These are phyloP conservation scores for Closterium sp. DNA, from an alignment of 139 green algal species.

Conservation along the genomic window DNA sequence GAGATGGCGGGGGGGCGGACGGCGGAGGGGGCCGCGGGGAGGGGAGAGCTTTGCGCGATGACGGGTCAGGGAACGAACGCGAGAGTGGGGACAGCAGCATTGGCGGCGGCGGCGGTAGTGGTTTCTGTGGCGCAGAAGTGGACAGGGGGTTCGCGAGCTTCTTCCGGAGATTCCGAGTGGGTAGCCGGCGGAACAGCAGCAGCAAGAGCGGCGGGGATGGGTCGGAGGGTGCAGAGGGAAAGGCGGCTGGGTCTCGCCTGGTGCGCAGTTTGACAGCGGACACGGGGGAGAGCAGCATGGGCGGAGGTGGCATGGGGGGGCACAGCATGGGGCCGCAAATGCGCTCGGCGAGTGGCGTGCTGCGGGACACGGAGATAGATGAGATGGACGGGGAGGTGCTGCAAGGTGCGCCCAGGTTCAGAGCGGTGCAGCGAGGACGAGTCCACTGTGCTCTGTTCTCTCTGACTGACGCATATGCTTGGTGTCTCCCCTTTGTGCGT, in stretches of 20 bases:
- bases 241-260: background rate
- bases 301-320: background rate
- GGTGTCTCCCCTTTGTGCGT: no score
- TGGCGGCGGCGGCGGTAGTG: background rate
- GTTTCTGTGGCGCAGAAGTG: background rate
- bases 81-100: background rate
- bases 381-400: background rate
- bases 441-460: no score
- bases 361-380: background rate
- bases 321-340: background rate
- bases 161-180: background rate
- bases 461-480: no score
- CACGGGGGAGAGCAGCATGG: background rate
- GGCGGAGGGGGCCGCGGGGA: background rate
- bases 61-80: background rate
- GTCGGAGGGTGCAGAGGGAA: background rate
- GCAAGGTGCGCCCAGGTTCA: background rate
- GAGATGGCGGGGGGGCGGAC: background rate
- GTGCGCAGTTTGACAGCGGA: background rate
- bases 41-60: background rate
- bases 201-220: background rate
- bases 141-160: background rate
- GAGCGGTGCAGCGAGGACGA: no score
- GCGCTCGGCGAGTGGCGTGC: background rate
- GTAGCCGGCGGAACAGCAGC: background rate